phyloP scores from a whole-genome alignment of 2,329 filamentous ascomycete genomes.

The Ceratocystis ficicola region DNA sequence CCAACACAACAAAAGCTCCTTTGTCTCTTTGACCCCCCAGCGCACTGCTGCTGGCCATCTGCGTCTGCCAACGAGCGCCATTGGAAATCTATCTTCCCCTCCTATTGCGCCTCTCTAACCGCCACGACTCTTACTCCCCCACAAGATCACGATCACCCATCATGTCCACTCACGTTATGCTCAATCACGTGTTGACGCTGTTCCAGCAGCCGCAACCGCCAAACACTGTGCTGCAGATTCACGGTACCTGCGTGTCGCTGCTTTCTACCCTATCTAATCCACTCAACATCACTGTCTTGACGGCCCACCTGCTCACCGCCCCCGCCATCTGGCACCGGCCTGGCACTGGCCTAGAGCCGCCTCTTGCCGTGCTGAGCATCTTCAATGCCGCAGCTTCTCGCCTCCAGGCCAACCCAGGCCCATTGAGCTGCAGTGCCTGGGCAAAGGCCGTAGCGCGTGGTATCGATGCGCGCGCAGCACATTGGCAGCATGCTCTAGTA shows the following conservation, averaged over 20 bases:
- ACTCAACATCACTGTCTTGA: slow-evolving; percentile 60
- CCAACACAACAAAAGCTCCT: too few relatives aligned
- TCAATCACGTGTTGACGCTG: slow-evolving; percentile 52
- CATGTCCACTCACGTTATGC: slow-evolving; percentile 53
- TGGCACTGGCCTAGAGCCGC: slow-evolving; percentile 48
- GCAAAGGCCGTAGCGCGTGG: slow-evolving; percentile 45
- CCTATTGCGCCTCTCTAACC: not conserved
- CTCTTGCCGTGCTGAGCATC: slow-evolving; percentile 55
- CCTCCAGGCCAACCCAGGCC: slow-evolving; percentile 36
- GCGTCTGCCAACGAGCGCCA: not conserved
- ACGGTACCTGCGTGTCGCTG: slow-evolving; percentile 55
- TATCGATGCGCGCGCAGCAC: slow-evolving; percentile 45
- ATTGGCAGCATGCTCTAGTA: slow-evolving; percentile 77
- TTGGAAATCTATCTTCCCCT: not conserved
- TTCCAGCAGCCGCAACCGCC: slow-evolving; percentile 44
- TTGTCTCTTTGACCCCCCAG: not conserved
- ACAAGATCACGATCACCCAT: slow-evolving; percentile 23
- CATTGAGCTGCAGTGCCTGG: slow-evolving; percentile 42
- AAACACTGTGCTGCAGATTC: slow-evolving; percentile 42
- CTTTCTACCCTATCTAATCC: slow-evolving; percentile 61
- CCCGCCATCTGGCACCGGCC: slow-evolving; percentile 54
- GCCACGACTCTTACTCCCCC: not conserved
- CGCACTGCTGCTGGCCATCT: not conserved
- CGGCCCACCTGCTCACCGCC: slow-evolving; percentile 57
- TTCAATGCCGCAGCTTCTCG: slow-evolving; percentile 55